Evolutionary conservation across 2,329 filamentous ascomycete species (phyloP), one percentile per base, ranked within the genome.

Genomic region (Metarhizium humberi): DNA sequence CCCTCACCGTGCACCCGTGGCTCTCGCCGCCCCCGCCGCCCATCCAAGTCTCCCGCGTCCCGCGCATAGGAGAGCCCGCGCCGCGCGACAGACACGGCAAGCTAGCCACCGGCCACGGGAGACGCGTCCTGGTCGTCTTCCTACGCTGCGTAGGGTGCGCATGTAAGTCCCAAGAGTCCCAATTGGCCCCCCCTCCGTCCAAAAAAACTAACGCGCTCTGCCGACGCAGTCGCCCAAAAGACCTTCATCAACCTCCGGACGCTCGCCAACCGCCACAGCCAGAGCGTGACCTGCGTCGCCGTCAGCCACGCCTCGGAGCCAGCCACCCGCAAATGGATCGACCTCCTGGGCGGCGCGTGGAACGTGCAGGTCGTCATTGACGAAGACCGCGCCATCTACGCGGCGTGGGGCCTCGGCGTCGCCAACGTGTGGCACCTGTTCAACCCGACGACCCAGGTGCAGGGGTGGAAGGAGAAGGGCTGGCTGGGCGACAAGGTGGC

Each of bases 241-340:
- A 77, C 79, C 5, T 84, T 84, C 63, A 70, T 83, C 57, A 70
- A 74, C 57, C 73, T 84, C 54, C 78, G 80, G 52, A 70, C 76
- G 47, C 72, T 84, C 56, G 75, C 79, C 13, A 79, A 77, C 66
- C 76, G 75, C 52, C 72, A 80, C 60, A 69, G 75, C 52, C 66
- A 67, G 61, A 68, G 69, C 46, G 69, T 84, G 11, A 74, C 73
- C 56, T 84, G 80, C 69, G 71, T 84, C 55, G 80, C 81, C 59
- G 72, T 84, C 52, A 84, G 80, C 29, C 81, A 85, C 69, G 78
- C 81, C 43, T 83, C 80, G 8, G 66, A 71, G 4, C 70, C 74
- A 25, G 80, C 81, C 34, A 84, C 81, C 1, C 67, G 73, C 42
- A 78, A 78, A 59, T 84, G 81, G 81, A 62, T 82, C 49, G 77